These are phyloP conservation scores for Rhodocollybia butyracea DNA, from an alignment of 768 basidiomycete species.

Conservation along the genomic window DNA sequence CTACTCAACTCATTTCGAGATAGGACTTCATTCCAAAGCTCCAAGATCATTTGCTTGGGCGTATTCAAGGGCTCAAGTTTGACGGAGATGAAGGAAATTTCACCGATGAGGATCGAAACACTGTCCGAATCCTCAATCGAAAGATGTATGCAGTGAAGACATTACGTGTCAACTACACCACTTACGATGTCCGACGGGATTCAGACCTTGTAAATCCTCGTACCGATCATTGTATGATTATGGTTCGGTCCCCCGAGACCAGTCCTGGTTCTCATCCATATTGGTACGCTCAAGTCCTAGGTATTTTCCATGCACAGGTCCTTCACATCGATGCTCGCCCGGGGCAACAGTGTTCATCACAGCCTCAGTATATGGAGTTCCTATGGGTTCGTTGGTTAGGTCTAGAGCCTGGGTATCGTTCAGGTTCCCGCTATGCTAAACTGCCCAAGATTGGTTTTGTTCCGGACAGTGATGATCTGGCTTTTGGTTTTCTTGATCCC, in stretches of 20 bases:
- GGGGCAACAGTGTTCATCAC: not conserved
- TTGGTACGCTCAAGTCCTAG: constrained; percentile 20
- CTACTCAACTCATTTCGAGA: too few species aligned
- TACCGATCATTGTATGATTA: constrained; percentile 21
- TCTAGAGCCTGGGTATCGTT: constrained; percentile 17
- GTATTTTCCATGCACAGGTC: constrained; percentile 20
- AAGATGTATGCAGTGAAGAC: constrained; percentile 10
- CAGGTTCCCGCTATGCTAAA: constrained; percentile 22
- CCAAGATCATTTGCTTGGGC: constrained; percentile 24
- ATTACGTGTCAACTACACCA: constrained; percentile 27
- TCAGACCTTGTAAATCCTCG: constrained; percentile 29
- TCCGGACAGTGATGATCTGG: constrained; percentile 17
- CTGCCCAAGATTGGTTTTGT: constrained; percentile 40
- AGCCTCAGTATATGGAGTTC: constrained; percentile 29
- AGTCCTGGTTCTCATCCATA: constrained; percentile 10
- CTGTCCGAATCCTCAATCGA: constrained; percentile 10
- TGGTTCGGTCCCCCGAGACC: constrained; percentile 11
- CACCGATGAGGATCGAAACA: constrained; percentile 11
- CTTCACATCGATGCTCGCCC: constrained; percentile 6
- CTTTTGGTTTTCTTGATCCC: constrained; percentile 41
- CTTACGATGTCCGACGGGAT: constrained; percentile 29
- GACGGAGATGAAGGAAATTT: constrained; percentile 15
- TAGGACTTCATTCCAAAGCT: constrained; percentile 25
- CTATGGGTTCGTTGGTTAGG: constrained; percentile 41
- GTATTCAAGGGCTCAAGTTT: constrained; percentile 13